These are phyloP conservation scores for Austroboletus sp. DNA, from an alignment of 1,284 basidiomycete species.

Conservation along the genomic window DNA sequence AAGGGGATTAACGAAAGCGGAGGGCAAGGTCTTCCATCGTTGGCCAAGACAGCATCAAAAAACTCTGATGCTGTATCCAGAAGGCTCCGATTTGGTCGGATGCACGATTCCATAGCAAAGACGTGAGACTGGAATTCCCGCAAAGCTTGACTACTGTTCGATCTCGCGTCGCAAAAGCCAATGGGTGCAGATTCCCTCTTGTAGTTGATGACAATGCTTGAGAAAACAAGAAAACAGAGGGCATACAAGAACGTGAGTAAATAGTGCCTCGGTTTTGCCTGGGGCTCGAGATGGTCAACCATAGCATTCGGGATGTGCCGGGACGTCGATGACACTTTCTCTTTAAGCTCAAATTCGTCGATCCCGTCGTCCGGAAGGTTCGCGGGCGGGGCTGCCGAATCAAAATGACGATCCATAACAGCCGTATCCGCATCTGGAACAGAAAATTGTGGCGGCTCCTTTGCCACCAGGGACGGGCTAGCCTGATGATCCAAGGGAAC, in stretches of 20 bases:
- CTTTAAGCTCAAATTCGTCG: slow-evolving; percentile 8
- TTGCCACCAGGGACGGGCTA: slow-evolving; percentile 6
- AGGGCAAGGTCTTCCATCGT: slow-evolving; percentile 45
- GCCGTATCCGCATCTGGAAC: slow-evolving; percentile 11
- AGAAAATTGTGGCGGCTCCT: slow-evolving; percentile 9
- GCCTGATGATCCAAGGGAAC: slow-evolving; percentile 14
- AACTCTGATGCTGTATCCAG: slow-evolving; percentile 30
- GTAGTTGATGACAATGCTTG: slow-evolving; percentile 45
- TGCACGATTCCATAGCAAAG: slow-evolving; percentile 53
- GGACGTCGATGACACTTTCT: slow-evolving; percentile 31
- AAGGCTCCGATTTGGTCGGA: slow-evolving; percentile 47
- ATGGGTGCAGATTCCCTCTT: slow-evolving; percentile 64
- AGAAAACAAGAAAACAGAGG: slow-evolving; percentile 35
- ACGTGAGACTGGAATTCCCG: slow-evolving; percentile 42
- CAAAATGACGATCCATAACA: slow-evolving; percentile 13
- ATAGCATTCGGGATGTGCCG: slow-evolving; percentile 35
- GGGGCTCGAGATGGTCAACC: slow-evolving; percentile 12
- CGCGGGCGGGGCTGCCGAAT: slow-evolving; percentile 17
- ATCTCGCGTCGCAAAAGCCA: slow-evolving; percentile 76
- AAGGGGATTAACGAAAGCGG: slow-evolving; percentile 50
- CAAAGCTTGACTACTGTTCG: slow-evolving; percentile 56
- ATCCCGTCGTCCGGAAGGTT: slow-evolving; percentile 16
- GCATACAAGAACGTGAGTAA: slow-evolving; percentile 37
- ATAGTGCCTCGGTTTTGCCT: slow-evolving; percentile 18
- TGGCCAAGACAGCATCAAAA: slow-evolving; percentile 28